Evolutionary conservation across 2,329 filamentous ascomycete species (phyloP), one percentile per base, ranked within the genome.

Genomic region (Hymenoscyphus occultus): DNA sequence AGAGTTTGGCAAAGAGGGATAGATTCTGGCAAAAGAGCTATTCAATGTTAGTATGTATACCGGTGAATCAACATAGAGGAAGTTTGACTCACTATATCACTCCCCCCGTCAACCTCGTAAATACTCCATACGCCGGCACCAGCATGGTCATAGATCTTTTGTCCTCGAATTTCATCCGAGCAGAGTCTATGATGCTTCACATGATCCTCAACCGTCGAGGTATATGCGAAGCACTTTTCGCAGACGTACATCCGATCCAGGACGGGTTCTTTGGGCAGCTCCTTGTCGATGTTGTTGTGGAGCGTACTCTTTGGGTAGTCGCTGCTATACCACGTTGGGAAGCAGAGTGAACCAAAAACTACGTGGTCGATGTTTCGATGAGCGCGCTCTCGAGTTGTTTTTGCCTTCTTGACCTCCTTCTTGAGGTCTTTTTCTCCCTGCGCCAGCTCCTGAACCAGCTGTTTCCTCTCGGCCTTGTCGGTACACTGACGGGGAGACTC

Each of bases 1-100:
- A 99, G 56, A 99, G 86, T 78, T 98, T 99, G 35, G 93, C 93
- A 77, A 98, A 97, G 57, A 99, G 88, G 10, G 92, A 97, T 13
- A 99, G 84, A 73, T 97, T 97, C 78, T 98, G 95, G 71, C 92
- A 93, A 76, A 96, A 98, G 39, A 97, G 84, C 84, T 89, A 19
- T 12, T 51, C 7, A 5, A 51, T 51, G 67, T 61, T n/a, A 19
- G 45, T 32, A 54, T 19, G n/a, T 35, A 5, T 35, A 7, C 45
- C 9, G 40, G 28, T 22, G 35, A 64, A 31, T 14, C 32, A 10
- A 42, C 60, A 22, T 35, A 39, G 5, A 32, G 59, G 59, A 22
- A 19, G 56, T 39, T 54, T 39, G 62, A 70, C 84, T 78, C 75
- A 88, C 86, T 64, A 89, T 90, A 69, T 97, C 85, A 70, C 89